Evolutionary conservation across 2,329 filamentous ascomycete species (phyloP), one percentile per base, ranked within the genome.

Genomic region (Aspergillus oerlinghausenensis): DNA sequence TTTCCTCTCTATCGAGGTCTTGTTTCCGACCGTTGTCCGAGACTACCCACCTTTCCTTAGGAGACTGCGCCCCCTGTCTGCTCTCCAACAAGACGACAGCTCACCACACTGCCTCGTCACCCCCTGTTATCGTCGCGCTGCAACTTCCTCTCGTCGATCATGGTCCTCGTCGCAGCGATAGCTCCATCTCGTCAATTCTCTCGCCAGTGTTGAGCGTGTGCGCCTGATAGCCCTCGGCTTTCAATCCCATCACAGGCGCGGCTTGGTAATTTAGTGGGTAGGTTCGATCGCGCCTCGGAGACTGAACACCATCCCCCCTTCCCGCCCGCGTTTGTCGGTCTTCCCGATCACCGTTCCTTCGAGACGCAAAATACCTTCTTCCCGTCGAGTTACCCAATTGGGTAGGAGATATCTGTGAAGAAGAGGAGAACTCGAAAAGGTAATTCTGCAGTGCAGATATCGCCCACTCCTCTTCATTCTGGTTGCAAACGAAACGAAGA

Each of bases 241-340:
- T 45, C 29, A 50, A 47, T 23, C 45, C 19, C 40, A 50, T 35
- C 38, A 45, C 28, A 47, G 17, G 35, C 38, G 54, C 60, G 62
- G 56, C 56, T 60, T 54, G 54, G 54, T 61, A 61, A 55, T 55
- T 55, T 59, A 49, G 54, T 63, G 35, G 35, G 32, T 54, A 52
- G 54, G 58, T 54, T 52, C 54, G 48, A 53, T 60, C 58, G 63
- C 61, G 61, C 63, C 60, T 63, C 57, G 60, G 57, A 63, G 62
- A 58, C 59, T 60, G 54, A 45, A 55, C 48, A n/a, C 10, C 23
- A 23, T 45, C 6, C 10, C 55, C 53, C 48, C 53, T 63, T 63
- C 55, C 62, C 63, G 63, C 63, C 59, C 63, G 63, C 61, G 60
- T 65, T 60, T 61, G 60, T 57, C 59, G 58, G 51, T 57, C 54